Conservation (phyloP, 305 asterid genomes). For the Solanum hybrid region DNA sequence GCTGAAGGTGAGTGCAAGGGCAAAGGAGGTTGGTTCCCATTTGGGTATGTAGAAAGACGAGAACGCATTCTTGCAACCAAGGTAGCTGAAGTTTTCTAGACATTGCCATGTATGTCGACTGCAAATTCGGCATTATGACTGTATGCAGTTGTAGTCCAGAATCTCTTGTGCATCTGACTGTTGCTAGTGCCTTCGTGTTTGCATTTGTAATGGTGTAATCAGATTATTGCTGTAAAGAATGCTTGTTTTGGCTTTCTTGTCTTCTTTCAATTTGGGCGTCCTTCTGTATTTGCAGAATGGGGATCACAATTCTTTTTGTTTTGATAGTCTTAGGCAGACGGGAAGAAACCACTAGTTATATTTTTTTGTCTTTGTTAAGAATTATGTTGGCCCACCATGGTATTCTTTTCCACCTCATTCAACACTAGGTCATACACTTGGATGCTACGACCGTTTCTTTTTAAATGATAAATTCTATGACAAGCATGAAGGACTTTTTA, state of each 20-base stretch:
- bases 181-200: background rate
- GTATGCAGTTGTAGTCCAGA: background rate
- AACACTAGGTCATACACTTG: background rate
- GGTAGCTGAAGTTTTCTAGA: constrained; percentile 54
- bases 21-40: constrained; percentile 67
- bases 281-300: background rate
- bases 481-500: background rate
- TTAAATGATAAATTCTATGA: background rate
- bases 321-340: background rate
- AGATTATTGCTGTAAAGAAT: background rate
- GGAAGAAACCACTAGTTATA: background rate
- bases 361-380: background rate
- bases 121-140: background rate
- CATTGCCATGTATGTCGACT: background rate
- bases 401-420: background rate
- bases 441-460: background rate
- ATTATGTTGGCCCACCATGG: background rate
- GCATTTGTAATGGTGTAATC: background rate
- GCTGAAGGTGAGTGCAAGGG: constrained; percentile 86
- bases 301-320: background rate
- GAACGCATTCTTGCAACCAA: constrained; percentile 65
- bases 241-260: background rate
- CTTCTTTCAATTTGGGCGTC: background rate
- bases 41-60: constrained; percentile 48
- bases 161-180: background rate